Evolutionary conservation across 768 basidiomycete species (phyloP), one percentile per base, ranked within the genome.

Genomic region (Coprinellus aureogranulatus): DNA sequence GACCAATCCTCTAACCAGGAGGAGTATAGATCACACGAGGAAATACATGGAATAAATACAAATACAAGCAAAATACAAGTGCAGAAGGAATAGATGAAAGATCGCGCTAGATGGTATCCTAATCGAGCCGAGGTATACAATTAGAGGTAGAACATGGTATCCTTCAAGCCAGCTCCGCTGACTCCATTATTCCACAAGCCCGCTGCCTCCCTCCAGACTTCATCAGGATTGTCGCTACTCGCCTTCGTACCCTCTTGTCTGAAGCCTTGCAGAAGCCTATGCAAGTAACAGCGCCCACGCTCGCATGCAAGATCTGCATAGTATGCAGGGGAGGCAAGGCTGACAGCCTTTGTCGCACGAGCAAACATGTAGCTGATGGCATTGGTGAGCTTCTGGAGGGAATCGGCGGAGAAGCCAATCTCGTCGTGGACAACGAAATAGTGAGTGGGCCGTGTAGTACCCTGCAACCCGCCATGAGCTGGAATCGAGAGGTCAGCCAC

Each of bases 341-440:
- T 90, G 51, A 94, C 93, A 0, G 91, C 88, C 63, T 91, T 89
- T 2, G 93, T 94, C 2, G 92, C 91, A 16, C 92, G 86, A 4
- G 88, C 89, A 63, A 90, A 95, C 68, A 89, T 79, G 69, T 92
- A 92, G 69, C 86, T 85, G 58, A 86, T 77, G 12, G 81, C 70
- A 68, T 92, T 87, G 20, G 89, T 87, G 47, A 90, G 78, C 30
- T 75, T 72, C 67, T 94, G 92, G 4, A 93, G 71, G 12, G 80
- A 76, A 67, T 94, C 90, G 0, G 90, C 84, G 4, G 70, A 75
- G 60, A 92, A 83, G 4, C 69, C 73, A 60, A 85, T 87, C 66
- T 92, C 89, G 68, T 94, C 91, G 65, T 92, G 87, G 8, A 92
- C 82, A 37, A 91, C 87, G 48, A 83, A 86, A 70, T 93, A 93